phyloP scores from a whole-genome alignment of 768 basidiomycete species.

The Mycena polygramma region DNA sequence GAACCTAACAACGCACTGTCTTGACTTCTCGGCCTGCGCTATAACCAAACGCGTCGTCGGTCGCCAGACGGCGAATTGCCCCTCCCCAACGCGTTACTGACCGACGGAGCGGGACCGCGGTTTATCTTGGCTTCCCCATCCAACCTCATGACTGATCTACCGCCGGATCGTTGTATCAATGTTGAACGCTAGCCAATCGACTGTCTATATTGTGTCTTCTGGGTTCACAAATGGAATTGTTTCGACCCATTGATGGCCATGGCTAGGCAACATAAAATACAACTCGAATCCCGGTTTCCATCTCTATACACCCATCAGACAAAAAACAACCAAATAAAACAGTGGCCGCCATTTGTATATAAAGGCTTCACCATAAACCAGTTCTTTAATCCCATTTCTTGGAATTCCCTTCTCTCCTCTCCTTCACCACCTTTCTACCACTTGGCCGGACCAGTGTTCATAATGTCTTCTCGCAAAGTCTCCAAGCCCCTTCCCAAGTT shows the following conservation, averaged over 20 bases:
- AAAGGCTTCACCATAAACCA: slow-evolving; percentile 10
- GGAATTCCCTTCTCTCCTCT: slow-evolving; percentile 46
- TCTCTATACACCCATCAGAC: slow-evolving; percentile 16
- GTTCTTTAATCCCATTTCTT: slow-evolving; percentile 44
- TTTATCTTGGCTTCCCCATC: neutral
- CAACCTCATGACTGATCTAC: neutral
- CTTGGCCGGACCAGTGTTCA: slow-evolving; percentile 59
- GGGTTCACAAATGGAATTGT: slow-evolving; percentile 1
- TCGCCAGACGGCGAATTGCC: slow-evolving; percentile 8
- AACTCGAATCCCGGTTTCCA: slow-evolving; percentile 27
- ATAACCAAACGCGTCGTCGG: neutral
- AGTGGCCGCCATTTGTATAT: slow-evolving; percentile 6
- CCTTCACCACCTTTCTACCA: slow-evolving; percentile 41
- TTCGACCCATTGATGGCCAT: slow-evolving; percentile 19
- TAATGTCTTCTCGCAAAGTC: slow-evolving; percentile 70
- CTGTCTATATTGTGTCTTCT: neutral
- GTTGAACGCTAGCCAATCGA: no score
- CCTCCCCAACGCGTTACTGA: slow-evolving; percentile 5
- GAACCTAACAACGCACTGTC: neutral
- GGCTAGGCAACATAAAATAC: slow-evolving; percentile 13
- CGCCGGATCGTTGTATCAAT: neutral
- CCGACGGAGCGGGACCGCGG: slow-evolving; percentile 1
- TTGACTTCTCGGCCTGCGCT: slow-evolving; percentile 1
- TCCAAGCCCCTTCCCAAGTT: slow-evolving; percentile 80
- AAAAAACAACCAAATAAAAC: slow-evolving; percentile 15